Conservation (phyloP, 2,329 filamentous ascomycete species). For the Alternaria sp. region DNA sequence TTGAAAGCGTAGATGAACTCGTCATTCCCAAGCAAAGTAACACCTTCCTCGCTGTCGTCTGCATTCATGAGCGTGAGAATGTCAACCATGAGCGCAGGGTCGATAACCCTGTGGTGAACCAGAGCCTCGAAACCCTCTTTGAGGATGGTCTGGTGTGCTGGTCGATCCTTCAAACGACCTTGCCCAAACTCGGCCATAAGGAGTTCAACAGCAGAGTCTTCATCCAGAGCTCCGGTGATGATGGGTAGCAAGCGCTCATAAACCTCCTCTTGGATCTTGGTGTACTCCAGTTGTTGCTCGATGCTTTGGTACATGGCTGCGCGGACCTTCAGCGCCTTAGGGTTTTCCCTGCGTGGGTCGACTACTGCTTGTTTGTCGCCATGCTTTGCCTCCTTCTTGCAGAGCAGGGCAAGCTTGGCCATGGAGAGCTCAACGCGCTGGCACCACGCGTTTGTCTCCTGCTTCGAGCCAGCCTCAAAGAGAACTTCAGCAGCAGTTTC, state of each 20-base stretch:
- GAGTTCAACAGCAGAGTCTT: slow-evolving; percentile 76
- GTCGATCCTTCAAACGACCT: slow-evolving; percentile 62
- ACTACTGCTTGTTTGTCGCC: slow-evolving; percentile 43
- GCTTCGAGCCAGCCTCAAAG: slow-evolving; percentile 69
- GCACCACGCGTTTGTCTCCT: slow-evolving; percentile 84
- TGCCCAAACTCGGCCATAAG: slow-evolving; percentile 72
- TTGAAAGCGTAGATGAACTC: slow-evolving; percentile 79
- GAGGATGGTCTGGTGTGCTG: slow-evolving; percentile 73
- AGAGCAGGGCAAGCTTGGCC: slow-evolving; percentile 74
- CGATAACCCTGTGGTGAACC: slow-evolving; percentile 72
- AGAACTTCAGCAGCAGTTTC: slow-evolving; percentile 74
- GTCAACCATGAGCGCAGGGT: slow-evolving; percentile 67
- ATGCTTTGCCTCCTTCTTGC: slow-evolving; percentile 55
- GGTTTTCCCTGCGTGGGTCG: slow-evolving; percentile 26
- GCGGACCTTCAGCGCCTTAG: slow-evolving; percentile 49
- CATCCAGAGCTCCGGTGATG: slow-evolving; percentile 76
- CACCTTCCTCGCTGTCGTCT: slow-evolving; percentile 47
- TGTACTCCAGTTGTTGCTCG: slow-evolving; percentile 69
- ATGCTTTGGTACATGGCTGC: slow-evolving; percentile 44
- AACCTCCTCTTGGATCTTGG: slow-evolving; percentile 79
- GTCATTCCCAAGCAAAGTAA: slow-evolving; percentile 54
- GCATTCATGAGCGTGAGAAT: slow-evolving; percentile 79
- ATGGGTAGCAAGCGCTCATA: slow-evolving; percentile 73
- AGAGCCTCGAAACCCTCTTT: slow-evolving; percentile 73
- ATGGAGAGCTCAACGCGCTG: slow-evolving; percentile 93